A percentile compares a stretch with the other conserved stretches of the same genome.
These are phyloP conservation scores for Didymella exigua DNA, from an alignment of 2,329 filamentous ascomycete genomes.

Conservation along the genomic window DNA sequence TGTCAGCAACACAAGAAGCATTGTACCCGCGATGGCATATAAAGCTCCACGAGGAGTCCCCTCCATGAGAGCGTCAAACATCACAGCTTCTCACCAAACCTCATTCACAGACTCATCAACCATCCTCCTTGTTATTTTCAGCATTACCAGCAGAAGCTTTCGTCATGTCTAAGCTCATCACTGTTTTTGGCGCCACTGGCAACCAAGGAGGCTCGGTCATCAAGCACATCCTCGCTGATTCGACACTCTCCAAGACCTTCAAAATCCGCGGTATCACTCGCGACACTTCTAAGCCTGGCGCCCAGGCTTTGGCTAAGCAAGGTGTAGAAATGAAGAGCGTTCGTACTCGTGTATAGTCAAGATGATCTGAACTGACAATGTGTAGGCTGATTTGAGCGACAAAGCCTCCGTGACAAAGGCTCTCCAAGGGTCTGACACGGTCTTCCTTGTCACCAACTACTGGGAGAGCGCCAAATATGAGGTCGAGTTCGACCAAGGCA, in stretches of 20 bases:
- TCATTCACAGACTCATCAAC: not conserved
- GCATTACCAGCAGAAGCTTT: not conserved
- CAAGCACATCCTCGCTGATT: slow-evolving; percentile 53
- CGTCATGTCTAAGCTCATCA: slow-evolving; percentile 36
- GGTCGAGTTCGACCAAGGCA: slow-evolving; percentile 28
- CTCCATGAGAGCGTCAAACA: not conserved
- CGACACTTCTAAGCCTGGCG: slow-evolving; percentile 40
- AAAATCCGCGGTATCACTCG: slow-evolving; percentile 59
- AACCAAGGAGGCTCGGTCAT: slow-evolving; percentile 59
- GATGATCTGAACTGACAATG: slow-evolving; percentile 31
- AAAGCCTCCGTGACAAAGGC: slow-evolving; percentile 50
- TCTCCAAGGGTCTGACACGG: slow-evolving; percentile 53
- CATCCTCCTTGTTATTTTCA: not conserved
- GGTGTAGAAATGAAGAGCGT: slow-evolving; percentile 31
- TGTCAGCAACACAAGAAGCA: slow-evolving; percentile 1
- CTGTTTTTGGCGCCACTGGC: slow-evolving; percentile 60
- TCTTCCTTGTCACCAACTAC: slow-evolving; percentile 56
- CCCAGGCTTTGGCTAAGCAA: slow-evolving; percentile 22
- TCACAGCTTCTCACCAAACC: not conserved
- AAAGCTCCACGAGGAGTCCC: not conserved
- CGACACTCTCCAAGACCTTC: slow-evolving; percentile 54
- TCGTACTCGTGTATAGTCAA: not conserved
- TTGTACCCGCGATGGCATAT: not conserved
- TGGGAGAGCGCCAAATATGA: slow-evolving; percentile 20
- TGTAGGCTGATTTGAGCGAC: slow-evolving; percentile 51